Base-by-base conservation (phyloP, 331 rosid species). In the Phaseolus coccineus region DNA sequence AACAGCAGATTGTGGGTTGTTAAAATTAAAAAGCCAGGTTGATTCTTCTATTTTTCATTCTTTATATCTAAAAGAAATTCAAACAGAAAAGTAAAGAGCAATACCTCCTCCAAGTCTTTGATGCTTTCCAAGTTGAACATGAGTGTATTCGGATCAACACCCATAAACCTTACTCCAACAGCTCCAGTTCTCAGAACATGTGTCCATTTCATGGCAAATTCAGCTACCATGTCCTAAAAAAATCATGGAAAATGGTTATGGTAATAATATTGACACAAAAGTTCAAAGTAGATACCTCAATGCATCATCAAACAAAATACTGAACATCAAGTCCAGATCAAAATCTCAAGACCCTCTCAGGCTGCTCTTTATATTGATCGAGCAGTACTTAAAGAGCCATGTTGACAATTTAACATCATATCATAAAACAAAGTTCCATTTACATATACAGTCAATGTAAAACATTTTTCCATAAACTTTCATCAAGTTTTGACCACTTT, bases 81-180 rank as follows among this genome's bases (percentile, higher is more conserved):
- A 31, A 61, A 30, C 44, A 61, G 12, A 31, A 61, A 61, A 61
- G 24, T 61, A 3, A 31, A 25, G 40, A 39, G 42, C 15, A 77
- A 19, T 87, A 92, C 99, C 92, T 95, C 99, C 14, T 83, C 86
- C 50, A 87, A 62, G 76, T 91, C 94, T 78, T 85, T 89, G 71
- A 91, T 93, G 77, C 79, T 89, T 64, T 89, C 92, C 90, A 95
- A 81, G 82, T 85, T 91, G 88, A 95, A 89, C 99, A 95, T 95
- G 89, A 95, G 16, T 58, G 97, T 95, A 81, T 19, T 86, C 28
- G 82, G 74, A 84, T 92, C 99, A 81, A 95, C 90, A 25, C 81
- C 97, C 87, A 87, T 87, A 73, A 95, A 95, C 85, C 83, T 87
- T 37, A 77, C 89, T 33, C 83, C 97, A 19, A 95, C 12, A 14